Conservation (phyloP, 768 basidiomycete genomes). For the Tylopilus felleus region DNA sequence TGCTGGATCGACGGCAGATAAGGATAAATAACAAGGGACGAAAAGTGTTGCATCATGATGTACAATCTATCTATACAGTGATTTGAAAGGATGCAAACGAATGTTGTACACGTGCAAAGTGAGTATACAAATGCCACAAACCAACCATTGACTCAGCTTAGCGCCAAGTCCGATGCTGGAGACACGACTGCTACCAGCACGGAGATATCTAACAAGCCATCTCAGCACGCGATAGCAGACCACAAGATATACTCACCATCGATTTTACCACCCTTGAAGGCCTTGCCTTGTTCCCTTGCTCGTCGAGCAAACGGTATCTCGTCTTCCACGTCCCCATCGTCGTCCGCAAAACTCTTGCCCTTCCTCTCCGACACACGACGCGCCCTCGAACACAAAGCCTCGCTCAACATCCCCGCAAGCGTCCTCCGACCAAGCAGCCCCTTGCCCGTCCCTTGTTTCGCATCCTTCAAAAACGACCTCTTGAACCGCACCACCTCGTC, state of each 20-base stretch:
- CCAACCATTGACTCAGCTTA: slow-evolving; percentile 11
- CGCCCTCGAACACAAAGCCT: slow-evolving; percentile 79
- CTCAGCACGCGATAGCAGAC: not conserved
- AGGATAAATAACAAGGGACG: slow-evolving; percentile 10
- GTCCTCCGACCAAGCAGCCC: slow-evolving; percentile 45
- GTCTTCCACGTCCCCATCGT: slow-evolving; percentile 30
- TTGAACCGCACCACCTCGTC: slow-evolving; percentile 73
- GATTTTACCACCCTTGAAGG: slow-evolving; percentile 77
- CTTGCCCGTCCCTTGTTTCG: slow-evolving; percentile 10
- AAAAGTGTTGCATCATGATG: slow-evolving; percentile 14
- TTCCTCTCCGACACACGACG: slow-evolving; percentile 60
- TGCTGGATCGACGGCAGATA: not conserved
- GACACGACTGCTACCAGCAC: slow-evolving; percentile 66
- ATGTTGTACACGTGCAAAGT: slow-evolving; percentile 24
- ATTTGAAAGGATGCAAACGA: slow-evolving; percentile 17
- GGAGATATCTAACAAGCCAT: slow-evolving; percentile 49
- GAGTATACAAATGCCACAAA: slow-evolving; percentile 14
- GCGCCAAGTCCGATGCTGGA: slow-evolving; percentile 33
- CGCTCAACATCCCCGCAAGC: slow-evolving; percentile 67
- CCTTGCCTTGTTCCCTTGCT: slow-evolving; percentile 68
- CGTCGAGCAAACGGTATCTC: slow-evolving; percentile 86
- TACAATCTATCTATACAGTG: slow-evolving; percentile 28
- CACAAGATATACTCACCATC: slow-evolving; percentile 54
- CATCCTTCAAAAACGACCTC: slow-evolving; percentile 32
- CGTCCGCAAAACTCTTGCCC: slow-evolving; percentile 22